Evolutionary conservation across 2,329 filamentous ascomycete species (phyloP).

Genomic region (Ophiostoma australiae): DNA sequence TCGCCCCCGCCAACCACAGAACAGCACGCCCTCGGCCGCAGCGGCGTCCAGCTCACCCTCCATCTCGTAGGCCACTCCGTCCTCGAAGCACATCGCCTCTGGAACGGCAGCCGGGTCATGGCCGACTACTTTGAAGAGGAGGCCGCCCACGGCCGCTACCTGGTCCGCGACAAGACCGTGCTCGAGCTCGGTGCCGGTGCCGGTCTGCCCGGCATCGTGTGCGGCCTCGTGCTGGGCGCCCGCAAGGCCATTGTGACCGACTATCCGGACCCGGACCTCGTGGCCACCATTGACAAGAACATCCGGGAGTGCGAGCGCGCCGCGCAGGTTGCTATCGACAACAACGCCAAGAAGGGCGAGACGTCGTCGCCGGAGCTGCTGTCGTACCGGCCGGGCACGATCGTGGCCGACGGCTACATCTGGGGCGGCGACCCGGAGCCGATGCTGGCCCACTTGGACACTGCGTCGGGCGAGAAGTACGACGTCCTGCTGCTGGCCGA

Average conservation of each 20-base stretch:
- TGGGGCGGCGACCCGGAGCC: slow-evolving; percentile 67
- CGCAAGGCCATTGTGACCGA: slow-evolving; percentile 73
- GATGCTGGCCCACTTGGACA: slow-evolving; percentile 52
- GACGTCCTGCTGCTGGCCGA: slow-evolving; percentile 84
- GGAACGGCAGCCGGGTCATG: slow-evolving; percentile 81
- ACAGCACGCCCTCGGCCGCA: slow-evolving; percentile 58
- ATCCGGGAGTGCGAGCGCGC: slow-evolving; percentile 49
- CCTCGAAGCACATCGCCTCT: slow-evolving; percentile 82
- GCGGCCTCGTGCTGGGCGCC: slow-evolving; percentile 65
- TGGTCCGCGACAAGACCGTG: slow-evolving; percentile 64
- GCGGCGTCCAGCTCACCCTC: slow-evolving; percentile 55
- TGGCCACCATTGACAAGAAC: slow-evolving; percentile 74
- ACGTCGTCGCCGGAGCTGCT: slow-evolving; percentile 23
- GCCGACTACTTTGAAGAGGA: slow-evolving; percentile 68
- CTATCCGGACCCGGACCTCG: slow-evolving; percentile 79
- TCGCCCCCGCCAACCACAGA: slow-evolving; percentile 70
- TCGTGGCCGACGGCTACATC: slow-evolving; percentile 65
- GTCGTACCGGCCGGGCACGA: slow-evolving; percentile 24
- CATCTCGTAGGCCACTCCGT: slow-evolving; percentile 70
- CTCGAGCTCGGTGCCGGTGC: slow-evolving; percentile 87
- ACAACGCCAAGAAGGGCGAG: slow-evolving; percentile 35
- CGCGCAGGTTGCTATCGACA: not conserved
- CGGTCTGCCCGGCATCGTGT: slow-evolving; percentile 75
- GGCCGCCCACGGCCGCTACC: slow-evolving; percentile 10
- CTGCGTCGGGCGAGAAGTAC: slow-evolving; percentile 45